Conservation (phyloP, 768 basidiomycete genomes). For the Mycena metata region DNA sequence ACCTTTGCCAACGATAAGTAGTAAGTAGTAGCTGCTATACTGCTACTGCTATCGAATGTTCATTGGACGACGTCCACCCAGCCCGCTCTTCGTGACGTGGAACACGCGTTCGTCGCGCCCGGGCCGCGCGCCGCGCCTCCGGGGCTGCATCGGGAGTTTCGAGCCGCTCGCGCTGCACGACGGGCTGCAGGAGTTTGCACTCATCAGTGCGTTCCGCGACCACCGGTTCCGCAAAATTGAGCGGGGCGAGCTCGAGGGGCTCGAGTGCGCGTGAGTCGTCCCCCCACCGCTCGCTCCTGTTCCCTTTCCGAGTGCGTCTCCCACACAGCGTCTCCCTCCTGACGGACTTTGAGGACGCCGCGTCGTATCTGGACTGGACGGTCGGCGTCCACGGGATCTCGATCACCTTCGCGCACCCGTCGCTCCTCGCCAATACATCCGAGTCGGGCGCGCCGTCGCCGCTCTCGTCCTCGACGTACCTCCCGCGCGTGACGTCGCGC, state of each 20-base stretch:
- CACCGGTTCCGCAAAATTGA: constrained; percentile 87
- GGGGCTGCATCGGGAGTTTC: constrained; percentile 98
- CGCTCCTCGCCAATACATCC: constrained; percentile 62
- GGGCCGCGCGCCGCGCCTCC: constrained; percentile 72
- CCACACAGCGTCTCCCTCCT: constrained; percentile 85
- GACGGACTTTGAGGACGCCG: constrained; percentile 90
- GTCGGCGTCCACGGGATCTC: constrained; percentile 93
- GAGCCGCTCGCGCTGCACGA: constrained; percentile 78
- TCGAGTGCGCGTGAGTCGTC: constrained; percentile 87
- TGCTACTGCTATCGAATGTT: background rate
- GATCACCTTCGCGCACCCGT: constrained; percentile 88
- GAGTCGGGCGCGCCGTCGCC: constrained; percentile 80
- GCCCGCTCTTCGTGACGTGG: constrained; percentile 98
- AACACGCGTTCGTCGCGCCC: constrained; percentile 77
- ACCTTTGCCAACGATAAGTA: constrained; percentile 81
- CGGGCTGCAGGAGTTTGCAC: constrained; percentile 90
- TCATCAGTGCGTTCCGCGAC: constrained; percentile 92
- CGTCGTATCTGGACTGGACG: constrained; percentile 93
- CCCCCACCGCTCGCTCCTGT: constrained; percentile 7
- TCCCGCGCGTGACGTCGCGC: constrained; percentile 65
- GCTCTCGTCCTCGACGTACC: constrained; percentile 72
- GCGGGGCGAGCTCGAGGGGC: constrained; percentile 76
- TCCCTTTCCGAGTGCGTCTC: constrained; percentile 20
- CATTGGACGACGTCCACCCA: constrained; percentile 44
- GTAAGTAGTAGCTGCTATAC: constrained; percentile 64